Evolutionary conservation across 441 rosid species (phyloP).

Genomic region (Syzygium syzygioides): DNA sequence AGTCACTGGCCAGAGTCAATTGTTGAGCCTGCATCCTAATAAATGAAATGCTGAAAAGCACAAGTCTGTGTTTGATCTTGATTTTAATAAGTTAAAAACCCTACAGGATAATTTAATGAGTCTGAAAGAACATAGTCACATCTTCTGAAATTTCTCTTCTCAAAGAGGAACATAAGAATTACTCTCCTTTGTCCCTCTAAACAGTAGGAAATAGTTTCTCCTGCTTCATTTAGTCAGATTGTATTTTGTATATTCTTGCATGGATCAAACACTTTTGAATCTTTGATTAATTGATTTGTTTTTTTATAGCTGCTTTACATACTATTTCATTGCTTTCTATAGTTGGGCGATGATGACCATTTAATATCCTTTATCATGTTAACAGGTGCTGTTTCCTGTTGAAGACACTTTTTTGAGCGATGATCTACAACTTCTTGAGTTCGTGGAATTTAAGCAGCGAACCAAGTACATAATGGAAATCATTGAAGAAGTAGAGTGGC

Average conservation of each 20-base stretch:
- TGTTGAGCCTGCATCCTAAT: neutral
- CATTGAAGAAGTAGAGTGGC: slow-evolving; percentile 83
- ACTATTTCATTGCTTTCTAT: neutral
- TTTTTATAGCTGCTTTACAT: neutral
- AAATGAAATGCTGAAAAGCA: neutral
- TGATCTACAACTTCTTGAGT: slow-evolving; percentile 84
- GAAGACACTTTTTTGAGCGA: slow-evolving; percentile 74
- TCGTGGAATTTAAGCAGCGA: slow-evolving; percentile 79
- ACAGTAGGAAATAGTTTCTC: neutral
- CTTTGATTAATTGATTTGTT: neutral
- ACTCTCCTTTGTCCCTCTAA: neutral
- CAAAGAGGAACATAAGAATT: neutral
- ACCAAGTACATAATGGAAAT: slow-evolving; percentile 73
- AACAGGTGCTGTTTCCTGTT: slow-evolving; percentile 56
- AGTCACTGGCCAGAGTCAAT: neutral
- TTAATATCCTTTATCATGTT: slow-evolving; percentile 9
- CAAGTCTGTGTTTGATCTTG: neutral
- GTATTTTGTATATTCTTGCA: neutral
- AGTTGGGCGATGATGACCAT: neutral
- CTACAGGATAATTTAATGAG: neutral
- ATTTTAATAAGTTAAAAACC: neutral
- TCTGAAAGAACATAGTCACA: neutral
- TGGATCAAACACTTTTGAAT: neutral
- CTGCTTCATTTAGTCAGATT: neutral
- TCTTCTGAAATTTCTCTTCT: neutral